Percentiles rank a stretch among this genome's conserved stretches.
Evolutionary conservation across 2,329 filamentous ascomycete species (phyloP).

Genomic region (Coniochaeta sp.): DNA sequence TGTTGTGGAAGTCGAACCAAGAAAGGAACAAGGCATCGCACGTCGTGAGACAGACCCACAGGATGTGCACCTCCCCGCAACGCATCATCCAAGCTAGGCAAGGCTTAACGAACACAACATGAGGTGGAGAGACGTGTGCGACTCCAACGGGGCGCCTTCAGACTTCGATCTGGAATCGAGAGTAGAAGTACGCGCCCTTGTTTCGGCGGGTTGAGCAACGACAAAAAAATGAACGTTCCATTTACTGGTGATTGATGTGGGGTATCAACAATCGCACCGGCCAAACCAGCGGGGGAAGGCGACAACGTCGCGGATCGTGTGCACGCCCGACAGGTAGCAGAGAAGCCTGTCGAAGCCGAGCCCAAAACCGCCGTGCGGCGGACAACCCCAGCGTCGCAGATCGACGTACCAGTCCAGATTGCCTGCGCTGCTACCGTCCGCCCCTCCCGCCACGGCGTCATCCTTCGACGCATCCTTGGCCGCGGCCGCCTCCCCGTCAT

Average conservation of each 20-base stretch:
- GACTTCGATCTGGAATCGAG: not conserved
- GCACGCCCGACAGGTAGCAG: slow-evolving; percentile 74
- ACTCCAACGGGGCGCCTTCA: slow-evolving; percentile 2
- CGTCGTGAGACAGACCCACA: slow-evolving; percentile 7
- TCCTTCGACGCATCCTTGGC: slow-evolving; percentile 2
- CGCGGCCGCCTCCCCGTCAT: slow-evolving; percentile 14
- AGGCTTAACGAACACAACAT: slow-evolving; percentile 29
- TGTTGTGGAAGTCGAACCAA: not conserved
- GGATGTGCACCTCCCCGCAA: slow-evolving; percentile 17
- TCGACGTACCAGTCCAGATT: slow-evolving; percentile 81
- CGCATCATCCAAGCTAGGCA: slow-evolving; percentile 28
- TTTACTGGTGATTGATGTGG: slow-evolving; percentile 1
- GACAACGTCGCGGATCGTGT: slow-evolving; percentile 78
- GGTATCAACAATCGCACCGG: slow-evolving; percentile 50
- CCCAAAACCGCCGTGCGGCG: slow-evolving; percentile 86
- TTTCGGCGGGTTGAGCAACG: not conserved
- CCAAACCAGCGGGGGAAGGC: slow-evolving; percentile 73
- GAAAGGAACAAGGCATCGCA: not conserved
- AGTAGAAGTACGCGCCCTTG: not conserved
- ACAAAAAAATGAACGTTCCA: slow-evolving; percentile 7
- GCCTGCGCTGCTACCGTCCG: slow-evolving; percentile 9
- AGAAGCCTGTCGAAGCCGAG: slow-evolving; percentile 83
- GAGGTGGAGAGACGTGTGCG: not conserved
- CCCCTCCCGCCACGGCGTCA: not conserved
- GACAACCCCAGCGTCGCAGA: slow-evolving; percentile 81